Evolutionary conservation across 768 basidiomycete genomes (phyloP), one percentile per base, ranked within the genome.

Genomic region (Phanerochaete sordida): DNA sequence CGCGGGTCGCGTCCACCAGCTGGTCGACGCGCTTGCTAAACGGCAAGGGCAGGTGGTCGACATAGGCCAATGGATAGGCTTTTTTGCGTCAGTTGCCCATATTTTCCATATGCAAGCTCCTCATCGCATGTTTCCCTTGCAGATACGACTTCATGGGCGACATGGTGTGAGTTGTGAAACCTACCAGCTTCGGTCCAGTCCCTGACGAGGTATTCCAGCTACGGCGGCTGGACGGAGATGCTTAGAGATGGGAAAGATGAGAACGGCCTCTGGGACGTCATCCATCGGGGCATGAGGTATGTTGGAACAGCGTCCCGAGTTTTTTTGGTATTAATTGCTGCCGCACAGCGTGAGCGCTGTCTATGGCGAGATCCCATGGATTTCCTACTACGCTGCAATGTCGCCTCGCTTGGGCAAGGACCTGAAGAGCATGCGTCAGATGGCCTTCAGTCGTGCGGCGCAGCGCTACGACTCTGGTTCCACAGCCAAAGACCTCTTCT

Each of bases 221-320:
- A 77, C 49, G 74, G 74, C 7, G 73, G 74, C 9, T 72, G 72
- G 8, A 76, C 74, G 30, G 74, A 77, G 46, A 69, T 75, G 54
- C 69, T 75, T 69, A 70, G 70, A 12, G 68, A 75, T 21, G 68
- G 76, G 6, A 23, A 27, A 26, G 77, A 79, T 58, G 60, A 55
- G n/a, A 62, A 70, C 12, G 69, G 68, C n/a, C 58, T 76, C 24
- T 69, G 72, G 66, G 47, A 65, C 21, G 65, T 68, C 16, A 60
- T 76, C 57, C 66, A 72, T 53, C 64, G 58, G 23, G 70, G 69
- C 13, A 59, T 75, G 52, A 63, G 65, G 76, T 74, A 54, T 52
- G 69, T 57, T 26, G 27, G 56, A 12, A 35, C 46, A 7, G 2
- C 16, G 44, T 26, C 23, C n/a, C 43, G 9, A 28, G 4, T 3